phyloP scores from a whole-genome alignment of 179 eudicot species.

The Pouteria campechiana region DNA sequence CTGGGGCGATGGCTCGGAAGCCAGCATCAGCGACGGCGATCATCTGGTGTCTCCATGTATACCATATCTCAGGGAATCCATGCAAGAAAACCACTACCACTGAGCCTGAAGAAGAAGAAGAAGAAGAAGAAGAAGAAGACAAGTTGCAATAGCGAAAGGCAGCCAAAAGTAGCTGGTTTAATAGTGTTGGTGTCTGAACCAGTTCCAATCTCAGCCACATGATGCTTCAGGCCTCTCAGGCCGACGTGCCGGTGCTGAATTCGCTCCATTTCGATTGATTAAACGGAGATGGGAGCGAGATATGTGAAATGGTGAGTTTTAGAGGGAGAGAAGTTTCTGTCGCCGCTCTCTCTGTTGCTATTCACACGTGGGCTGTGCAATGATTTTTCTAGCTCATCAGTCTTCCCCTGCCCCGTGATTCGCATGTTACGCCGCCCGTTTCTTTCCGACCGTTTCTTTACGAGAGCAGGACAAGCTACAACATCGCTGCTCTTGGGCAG shows the following conservation, averaged over 20 bases:
- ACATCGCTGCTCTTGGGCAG: too few species aligned
- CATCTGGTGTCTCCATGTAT: constrained; percentile 14
- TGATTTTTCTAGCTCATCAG: too few species aligned
- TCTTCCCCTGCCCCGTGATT: too few species aligned
- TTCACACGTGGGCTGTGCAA: not conserved
- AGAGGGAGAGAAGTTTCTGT: not conserved
- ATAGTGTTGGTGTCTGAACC: constrained; percentile 7
- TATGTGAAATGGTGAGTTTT: too few species aligned
- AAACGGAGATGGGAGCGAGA: too few species aligned
- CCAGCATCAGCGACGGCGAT: constrained; percentile 7
- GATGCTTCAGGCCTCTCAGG: constrained; percentile 4
- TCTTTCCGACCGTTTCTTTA: too few species aligned
- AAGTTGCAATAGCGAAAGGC: too few species aligned
- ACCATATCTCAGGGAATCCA: constrained; percentile 26
- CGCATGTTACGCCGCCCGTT: too few species aligned
- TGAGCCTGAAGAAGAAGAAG: too few species aligned
- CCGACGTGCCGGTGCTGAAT: not conserved
- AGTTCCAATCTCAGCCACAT: constrained; percentile 5
- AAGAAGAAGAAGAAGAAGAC: too few species aligned
- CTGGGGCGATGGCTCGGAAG: constrained; percentile 14
- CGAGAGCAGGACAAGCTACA: too few species aligned
- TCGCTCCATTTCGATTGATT: not conserved
- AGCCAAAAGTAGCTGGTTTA: too few species aligned
- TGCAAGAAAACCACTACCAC: constrained; percentile 14
- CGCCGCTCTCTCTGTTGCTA: not conserved